Evolutionary conservation across 306 rosid genomes (phyloP), one percentile per base, ranked within the genome.

Genomic region (Rubus parviflorus): DNA sequence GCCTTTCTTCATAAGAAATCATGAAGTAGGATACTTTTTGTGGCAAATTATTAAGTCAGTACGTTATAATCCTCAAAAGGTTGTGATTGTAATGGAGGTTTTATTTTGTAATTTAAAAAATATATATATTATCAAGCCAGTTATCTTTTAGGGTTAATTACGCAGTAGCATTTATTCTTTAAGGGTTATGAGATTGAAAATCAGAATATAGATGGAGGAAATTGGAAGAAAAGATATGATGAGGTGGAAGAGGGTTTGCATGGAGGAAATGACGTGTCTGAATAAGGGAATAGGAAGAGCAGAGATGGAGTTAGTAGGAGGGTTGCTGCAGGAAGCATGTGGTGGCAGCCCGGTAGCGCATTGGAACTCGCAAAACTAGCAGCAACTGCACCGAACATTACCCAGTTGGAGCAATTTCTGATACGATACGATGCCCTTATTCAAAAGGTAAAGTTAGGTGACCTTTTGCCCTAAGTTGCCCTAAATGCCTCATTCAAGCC

Each of bases 231-330:
- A 62, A 35, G 67, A 30, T 30, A 14, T 47, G 69, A 41, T 57
- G 54, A 73, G 9, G 68, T 57, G 77, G 70, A 22, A 9, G 57
- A 56, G 23, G 48, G 15, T 30, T 66, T 73, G 82, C 85, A 82
- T 72, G 85, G 46, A 23, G 61, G 23, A 2, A 43, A 61, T n/a
- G 79, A 77, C 79, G 85, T 67, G 85, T 73, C 64, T 25, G 42
- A 19, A 40, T 19, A 40, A 9, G 42, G 57, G 76, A 77, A 64
- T 37, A 17, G 52, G 73, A 38, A 60, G n/a, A 43, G 45, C 48
- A 53, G 68, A 13, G 47, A 62, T 20, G 67, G 41, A 63, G 78
- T 64, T 42, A 5, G 6, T 45, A 66, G 68, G n/a, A 46, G 63
- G 71, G 69, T 38, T 8, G 69, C 13, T 64, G 76, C 65, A 20